Conservation (phyloP, 2,329 filamentous ascomycete genomes). For the Ophiosphaerella herpotricha region DNA sequence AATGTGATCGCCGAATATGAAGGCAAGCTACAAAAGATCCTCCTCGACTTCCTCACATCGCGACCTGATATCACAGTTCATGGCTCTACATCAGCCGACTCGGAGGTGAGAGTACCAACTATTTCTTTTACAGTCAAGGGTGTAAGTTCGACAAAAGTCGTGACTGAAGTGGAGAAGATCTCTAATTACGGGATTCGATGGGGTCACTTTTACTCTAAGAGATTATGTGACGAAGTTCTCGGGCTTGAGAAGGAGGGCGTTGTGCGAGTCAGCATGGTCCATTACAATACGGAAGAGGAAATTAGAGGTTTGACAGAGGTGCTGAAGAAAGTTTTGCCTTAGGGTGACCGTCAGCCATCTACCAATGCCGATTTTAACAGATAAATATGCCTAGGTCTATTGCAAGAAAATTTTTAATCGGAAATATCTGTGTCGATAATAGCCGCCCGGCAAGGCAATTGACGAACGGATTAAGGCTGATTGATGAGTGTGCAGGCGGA, state of each 20-base stretch:
- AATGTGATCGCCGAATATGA: conserved; percentile 62
- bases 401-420: too few relatives aligned
- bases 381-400: too few relatives aligned
- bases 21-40: conserved; percentile 59
- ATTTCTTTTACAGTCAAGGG: conserved; percentile 69
- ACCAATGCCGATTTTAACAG: too few relatives aligned
- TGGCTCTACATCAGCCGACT: conserved; percentile 58
- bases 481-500: too few relatives aligned
- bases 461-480: too few relatives aligned
- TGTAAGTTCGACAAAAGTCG: conserved; percentile 60
- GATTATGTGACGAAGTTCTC: conserved; percentile 64
- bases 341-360: neutral
- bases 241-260: conserved; percentile 65
- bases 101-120: conserved; percentile 62
- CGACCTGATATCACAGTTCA: conserved; percentile 61
- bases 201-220: conserved; percentile 71
- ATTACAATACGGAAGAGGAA: conserved; percentile 73
- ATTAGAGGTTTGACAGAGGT: conserved; percentile 58
- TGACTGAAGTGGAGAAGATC: conserved; percentile 64
- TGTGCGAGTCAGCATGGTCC: conserved; percentile 71
- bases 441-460: too few relatives aligned
- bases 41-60: conserved; percentile 64
- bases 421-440: too few relatives aligned
- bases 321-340: conserved; percentile 56
- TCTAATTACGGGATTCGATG: conserved; percentile 67